These are phyloP conservation scores for Kwoniella heveanensis DNA, from an alignment of 768 basidiomycete species.

Conservation along the genomic window DNA sequence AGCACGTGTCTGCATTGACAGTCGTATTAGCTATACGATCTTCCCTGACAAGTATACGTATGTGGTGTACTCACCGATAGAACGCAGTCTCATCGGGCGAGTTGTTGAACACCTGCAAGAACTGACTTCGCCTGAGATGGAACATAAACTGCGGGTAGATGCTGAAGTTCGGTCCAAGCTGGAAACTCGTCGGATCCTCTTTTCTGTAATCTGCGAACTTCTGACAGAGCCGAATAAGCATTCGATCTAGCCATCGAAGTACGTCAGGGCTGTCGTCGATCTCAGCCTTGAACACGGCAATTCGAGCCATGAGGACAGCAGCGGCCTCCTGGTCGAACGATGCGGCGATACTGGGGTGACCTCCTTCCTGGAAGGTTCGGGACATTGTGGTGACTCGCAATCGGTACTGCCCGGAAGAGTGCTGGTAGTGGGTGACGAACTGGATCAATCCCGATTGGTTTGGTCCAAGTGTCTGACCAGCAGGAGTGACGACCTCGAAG, in stretches of 20 bases:
- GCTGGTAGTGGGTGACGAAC: constrained; percentile 98
- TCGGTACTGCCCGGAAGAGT: constrained; percentile 90
- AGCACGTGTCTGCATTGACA: constrained; percentile 71
- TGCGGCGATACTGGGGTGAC: constrained; percentile 86
- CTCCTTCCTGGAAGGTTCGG: constrained; percentile 94
- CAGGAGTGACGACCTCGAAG: constrained; percentile 97
- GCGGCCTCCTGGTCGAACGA: constrained; percentile 98
- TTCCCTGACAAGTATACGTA: constrained; percentile 5
- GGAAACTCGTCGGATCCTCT: constrained; percentile 92
- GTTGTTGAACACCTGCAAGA: constrained; percentile 99
- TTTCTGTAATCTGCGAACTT: constrained; percentile 99
- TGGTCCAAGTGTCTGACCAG: constrained; percentile 85
- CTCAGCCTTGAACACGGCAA: constrained; percentile 98
- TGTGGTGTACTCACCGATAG: constrained; percentile 69
- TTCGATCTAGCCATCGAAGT: constrained; percentile 92
- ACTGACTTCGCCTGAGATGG: constrained; percentile 94
- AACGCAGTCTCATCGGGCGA: constrained; percentile 99
- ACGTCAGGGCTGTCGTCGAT: constrained; percentile 98
- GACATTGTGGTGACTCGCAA: constrained; percentile 98
- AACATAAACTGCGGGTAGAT: constrained; percentile 99
- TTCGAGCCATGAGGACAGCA: constrained; percentile 96
- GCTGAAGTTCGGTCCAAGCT: constrained; percentile 90
- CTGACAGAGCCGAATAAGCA: constrained; percentile 97
- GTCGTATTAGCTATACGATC: no score
- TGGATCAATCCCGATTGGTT: constrained; percentile 88